phyloP scores from a whole-genome alignment of 139 green algal species.

The Pseudopediastrum boryanum region DNA sequence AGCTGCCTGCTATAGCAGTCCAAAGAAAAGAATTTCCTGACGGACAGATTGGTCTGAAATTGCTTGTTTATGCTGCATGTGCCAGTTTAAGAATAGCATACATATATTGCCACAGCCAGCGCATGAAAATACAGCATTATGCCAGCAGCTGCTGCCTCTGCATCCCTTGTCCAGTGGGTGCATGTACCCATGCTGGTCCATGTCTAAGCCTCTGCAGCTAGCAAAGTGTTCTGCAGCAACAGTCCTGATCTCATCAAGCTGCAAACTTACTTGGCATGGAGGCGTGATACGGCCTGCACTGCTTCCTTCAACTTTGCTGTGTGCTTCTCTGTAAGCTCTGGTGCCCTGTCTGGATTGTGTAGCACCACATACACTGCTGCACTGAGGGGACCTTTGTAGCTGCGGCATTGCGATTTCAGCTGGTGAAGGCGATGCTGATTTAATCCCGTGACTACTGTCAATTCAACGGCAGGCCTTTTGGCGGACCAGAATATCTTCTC shows the following conservation, averaged over 20 bases:
- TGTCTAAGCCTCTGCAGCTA: too few relatives aligned
- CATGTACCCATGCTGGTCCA: too few relatives aligned
- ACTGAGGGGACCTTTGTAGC: conserved; percentile 27
- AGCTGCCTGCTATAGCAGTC: too few relatives aligned
- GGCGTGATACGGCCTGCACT: background rate
- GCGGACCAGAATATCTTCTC: conserved; percentile 19
- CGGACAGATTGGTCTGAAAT: too few relatives aligned
- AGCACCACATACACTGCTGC: conserved; percentile 42
- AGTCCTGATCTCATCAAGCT: background rate
- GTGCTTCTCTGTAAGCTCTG: background rate
- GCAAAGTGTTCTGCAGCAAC: too few relatives aligned
- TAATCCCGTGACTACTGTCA: conserved; percentile 36
- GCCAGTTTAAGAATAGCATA: too few relatives aligned
- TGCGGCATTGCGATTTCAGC: conserved; percentile 41
- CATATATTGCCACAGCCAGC: too few relatives aligned
- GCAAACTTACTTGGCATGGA: conserved; percentile 2
- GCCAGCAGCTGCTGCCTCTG: too few relatives aligned
- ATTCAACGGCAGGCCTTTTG: background rate
- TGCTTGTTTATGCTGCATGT: too few relatives aligned
- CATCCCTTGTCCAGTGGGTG: too few relatives aligned
- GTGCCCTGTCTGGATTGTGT: background rate
- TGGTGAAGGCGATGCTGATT: conserved; percentile 31
- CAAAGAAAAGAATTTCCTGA: too few relatives aligned
- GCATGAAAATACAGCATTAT: too few relatives aligned
- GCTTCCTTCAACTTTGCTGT: background rate